Conservation (phyloP, 805 yeast genomes). For the Hanseniaspora jakobsenii region DNA sequence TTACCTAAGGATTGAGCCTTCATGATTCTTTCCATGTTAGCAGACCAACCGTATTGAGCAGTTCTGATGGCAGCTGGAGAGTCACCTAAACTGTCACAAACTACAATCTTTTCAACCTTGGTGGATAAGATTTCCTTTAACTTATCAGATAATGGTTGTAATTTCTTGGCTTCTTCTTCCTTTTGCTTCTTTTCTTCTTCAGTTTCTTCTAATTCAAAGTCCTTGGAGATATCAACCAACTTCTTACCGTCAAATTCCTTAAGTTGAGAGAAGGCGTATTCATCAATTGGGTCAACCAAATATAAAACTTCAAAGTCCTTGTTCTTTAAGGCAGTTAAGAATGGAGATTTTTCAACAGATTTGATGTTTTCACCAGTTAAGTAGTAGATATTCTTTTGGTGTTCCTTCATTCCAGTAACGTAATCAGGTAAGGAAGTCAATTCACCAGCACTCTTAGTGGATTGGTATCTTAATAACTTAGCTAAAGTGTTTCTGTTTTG, state of each 20-base stretch:
- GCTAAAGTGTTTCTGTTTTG: slow-evolving; percentile 95
- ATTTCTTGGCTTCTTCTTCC: slow-evolving; percentile 86
- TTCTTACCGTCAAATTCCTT: slow-evolving; percentile 99
- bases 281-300: slow-evolving; percentile 98
- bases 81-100: slow-evolving; percentile 91
- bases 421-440: slow-evolving; percentile 89
- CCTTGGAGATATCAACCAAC: slow-evolving; percentile 97
- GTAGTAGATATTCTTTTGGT: slow-evolving; percentile 98
- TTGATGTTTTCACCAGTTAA: slow-evolving; percentile 97
- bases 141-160: slow-evolving; percentile 86
- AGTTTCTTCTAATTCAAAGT: slow-evolving; percentile 95
- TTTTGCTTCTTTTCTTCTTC: slow-evolving; percentile 93
- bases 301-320: slow-evolving; percentile 96
- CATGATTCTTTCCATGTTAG: slow-evolving; percentile 99
- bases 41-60: slow-evolving; percentile 99
- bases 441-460: slow-evolving; percentile 92
- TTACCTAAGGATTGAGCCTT: slow-evolving; percentile 99
- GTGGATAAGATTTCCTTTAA: slow-evolving; percentile 96
- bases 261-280: slow-evolving; percentile 97
- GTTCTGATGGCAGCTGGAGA: slow-evolving; percentile 99
- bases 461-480: slow-evolving; percentile 91
- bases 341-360: slow-evolving; percentile 98
- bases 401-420: slow-evolving; percentile 98
- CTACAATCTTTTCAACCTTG: slow-evolving; percentile 97
- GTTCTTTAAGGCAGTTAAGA: slow-evolving; percentile 96